Evolutionary conservation across 345 rosid genomes (phyloP).

Genomic region (Psidium friedrichsthalianum): DNA sequence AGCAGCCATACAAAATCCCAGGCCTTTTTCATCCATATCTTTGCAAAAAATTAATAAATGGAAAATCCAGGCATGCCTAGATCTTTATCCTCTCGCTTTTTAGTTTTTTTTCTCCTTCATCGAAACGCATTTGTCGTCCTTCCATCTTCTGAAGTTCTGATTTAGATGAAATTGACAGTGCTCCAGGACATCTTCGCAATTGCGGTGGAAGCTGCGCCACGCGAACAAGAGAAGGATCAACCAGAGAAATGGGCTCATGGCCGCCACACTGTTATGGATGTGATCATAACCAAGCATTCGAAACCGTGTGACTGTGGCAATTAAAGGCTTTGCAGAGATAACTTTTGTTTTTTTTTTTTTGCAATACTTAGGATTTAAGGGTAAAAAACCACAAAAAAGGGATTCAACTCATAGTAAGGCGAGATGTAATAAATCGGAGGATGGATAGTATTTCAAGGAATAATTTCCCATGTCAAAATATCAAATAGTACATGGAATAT

Average conservation of each 20-base stretch:
- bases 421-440: background rate
- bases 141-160: background rate
- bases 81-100: background rate
- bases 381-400: background rate
- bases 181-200: background rate
- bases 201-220: background rate
- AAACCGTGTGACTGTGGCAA: background rate
- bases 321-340: background rate
- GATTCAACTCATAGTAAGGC: background rate
- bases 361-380: background rate
- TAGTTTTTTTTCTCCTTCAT: background rate
- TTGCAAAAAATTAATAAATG: background rate
- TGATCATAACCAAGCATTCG: background rate
- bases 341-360: background rate
- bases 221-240: background rate
- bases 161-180: background rate
- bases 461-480: background rate
- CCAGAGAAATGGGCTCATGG: background rate
- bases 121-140: background rate
- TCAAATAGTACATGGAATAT: background rate
- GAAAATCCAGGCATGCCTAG: background rate
- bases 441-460: background rate
- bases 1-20: background rate
- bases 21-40: background rate
- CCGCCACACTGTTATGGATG: background rate